These are phyloP conservation scores for Claviceps sp. DNA, from an alignment of 2,329 filamentous ascomycete species.

Conservation along the genomic window DNA sequence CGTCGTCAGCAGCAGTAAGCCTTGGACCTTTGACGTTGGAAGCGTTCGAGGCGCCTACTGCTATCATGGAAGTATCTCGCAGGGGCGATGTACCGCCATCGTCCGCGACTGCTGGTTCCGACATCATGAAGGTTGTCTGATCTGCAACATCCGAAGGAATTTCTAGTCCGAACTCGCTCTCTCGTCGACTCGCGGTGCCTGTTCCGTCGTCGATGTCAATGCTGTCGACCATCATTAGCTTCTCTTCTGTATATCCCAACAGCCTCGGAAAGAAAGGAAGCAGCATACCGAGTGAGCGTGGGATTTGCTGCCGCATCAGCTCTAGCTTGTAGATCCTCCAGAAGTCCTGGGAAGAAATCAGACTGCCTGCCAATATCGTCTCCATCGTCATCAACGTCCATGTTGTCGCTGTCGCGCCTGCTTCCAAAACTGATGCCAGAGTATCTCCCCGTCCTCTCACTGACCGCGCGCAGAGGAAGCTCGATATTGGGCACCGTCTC, in stretches of 20 bases:
- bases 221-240: constrained; percentile 10
- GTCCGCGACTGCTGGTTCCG: constrained; percentile 18
- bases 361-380: constrained; percentile 32
- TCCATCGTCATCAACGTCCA: constrained; percentile 21
- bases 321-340: constrained; percentile 28
- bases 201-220: constrained; percentile 27
- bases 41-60: not conserved
- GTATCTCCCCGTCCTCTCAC: constrained; percentile 30
- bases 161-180: constrained; percentile 38
- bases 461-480: constrained; percentile 38
- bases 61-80: not conserved
- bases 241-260: not conserved
- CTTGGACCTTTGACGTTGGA: not conserved
- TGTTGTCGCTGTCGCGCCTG: constrained; percentile 39
- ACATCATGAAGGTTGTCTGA: constrained; percentile 39
- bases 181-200: constrained; percentile 24
- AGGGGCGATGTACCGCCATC: constrained; percentile 13
- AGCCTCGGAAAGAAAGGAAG: no score
- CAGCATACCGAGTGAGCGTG: constrained; percentile 29
- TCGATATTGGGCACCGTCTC: constrained; percentile 47
- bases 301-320: constrained; percentile 25
- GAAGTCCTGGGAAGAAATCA: constrained; percentile 37
- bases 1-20: constrained; percentile 3
- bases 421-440: constrained; percentile 42
- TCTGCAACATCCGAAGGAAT: constrained; percentile 33